These are phyloP conservation scores for Ogataea nakhonphanomensis DNA, from an alignment of 805 yeast species.

Conservation along the genomic window DNA sequence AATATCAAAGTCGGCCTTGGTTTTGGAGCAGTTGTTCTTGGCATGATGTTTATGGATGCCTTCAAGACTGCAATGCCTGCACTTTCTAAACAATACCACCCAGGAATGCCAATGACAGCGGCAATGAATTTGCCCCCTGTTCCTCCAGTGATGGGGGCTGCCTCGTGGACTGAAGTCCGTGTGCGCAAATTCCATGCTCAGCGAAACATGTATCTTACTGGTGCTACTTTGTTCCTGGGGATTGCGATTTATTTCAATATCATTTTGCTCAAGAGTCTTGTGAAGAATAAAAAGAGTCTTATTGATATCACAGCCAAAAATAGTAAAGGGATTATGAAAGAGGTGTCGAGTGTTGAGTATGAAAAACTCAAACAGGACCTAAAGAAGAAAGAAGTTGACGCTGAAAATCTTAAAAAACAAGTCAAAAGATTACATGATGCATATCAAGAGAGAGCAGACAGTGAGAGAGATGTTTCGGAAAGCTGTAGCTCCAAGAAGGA, in stretches of 20 bases:
- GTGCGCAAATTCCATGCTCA: slow-evolving; percentile 56
- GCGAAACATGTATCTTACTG: slow-evolving; percentile 52
- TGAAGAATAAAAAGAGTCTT: slow-evolving; percentile 32
- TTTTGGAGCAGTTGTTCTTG: slow-evolving; percentile 38
- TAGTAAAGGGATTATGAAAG: slow-evolving; percentile 41
- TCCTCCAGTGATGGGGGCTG: slow-evolving; percentile 12
- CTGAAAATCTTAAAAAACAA: slow-evolving; percentile 41
- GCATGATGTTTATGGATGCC: slow-evolving; percentile 49
- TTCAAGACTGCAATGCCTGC: slow-evolving; percentile 24
- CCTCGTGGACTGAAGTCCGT: slow-evolving; percentile 27
- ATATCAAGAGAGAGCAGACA: slow-evolving; percentile 37
- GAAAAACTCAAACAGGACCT: slow-evolving; percentile 19
- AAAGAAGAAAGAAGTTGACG: slow-evolving; percentile 20
- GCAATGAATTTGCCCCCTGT: slow-evolving; percentile 2
- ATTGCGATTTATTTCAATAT: slow-evolving; percentile 44
- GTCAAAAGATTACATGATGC: slow-evolving; percentile 39
- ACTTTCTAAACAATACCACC: slow-evolving; percentile 8
- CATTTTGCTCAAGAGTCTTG: slow-evolving; percentile 42
- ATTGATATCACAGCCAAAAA: slow-evolving; percentile 8
- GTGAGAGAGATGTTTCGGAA: background rate
- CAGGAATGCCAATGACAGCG: slow-evolving; percentile 4
- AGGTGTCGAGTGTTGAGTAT: slow-evolving; percentile 27
- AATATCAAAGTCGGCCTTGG: slow-evolving; percentile 41
- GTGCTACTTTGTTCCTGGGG: slow-evolving; percentile 48
- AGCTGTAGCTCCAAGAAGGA: slow-evolving; percentile 3